Base-by-base conservation (phyloP, 2,329 filamentous ascomycete species). In the Teratosphaeria zuluensis region DNA sequence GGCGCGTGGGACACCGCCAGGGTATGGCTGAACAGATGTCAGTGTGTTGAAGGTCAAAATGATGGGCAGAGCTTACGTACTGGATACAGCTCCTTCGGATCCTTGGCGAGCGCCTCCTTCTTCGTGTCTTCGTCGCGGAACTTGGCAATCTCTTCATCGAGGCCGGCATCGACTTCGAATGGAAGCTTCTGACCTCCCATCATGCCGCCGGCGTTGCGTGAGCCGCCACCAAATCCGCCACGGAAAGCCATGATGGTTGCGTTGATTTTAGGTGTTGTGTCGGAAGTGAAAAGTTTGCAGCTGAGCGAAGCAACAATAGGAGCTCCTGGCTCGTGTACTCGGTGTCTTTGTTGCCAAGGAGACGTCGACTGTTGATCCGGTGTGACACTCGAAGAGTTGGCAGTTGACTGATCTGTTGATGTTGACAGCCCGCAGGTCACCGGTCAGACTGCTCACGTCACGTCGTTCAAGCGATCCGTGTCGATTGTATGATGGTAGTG, bases 101-200 rank as follows among this genome's bases (percentile, higher is more conserved):
- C 16, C 52, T 57, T 55, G 31, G 59, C 61, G 11, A 60, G 61
- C 24, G 54, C 35, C 2, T 55, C 42, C 16, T 59, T 51, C 38
- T 54, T 57, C 2, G 24, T 42, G 51, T 33, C 54, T 24, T 56
- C 52, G 32, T 33, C 53, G 48, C 46, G 54, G 51, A 56, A 53
- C 11, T 51, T 56, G 19, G 21, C 46, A 12, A 56, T 53, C n/a
- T 57, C 46, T 12, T 54, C 32, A 30, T 60, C 57, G 46, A 63
- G 59, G 8, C 59, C 59, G 14, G 59, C 59, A 35, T 63, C 59
- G 56, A 63, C 38, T 9, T 63, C 61, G 51, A 63, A 63, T 19
- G 61, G 61, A n/a, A 63, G 48, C 32, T 51, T 54, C n/a, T 56
- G 51, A 21, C 57, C 55, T 35, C 53, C 51, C 56, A 58, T 57